Conservation (phyloP, 2,329 filamentous ascomycete species). For the Diaporthe nobilis region DNA sequence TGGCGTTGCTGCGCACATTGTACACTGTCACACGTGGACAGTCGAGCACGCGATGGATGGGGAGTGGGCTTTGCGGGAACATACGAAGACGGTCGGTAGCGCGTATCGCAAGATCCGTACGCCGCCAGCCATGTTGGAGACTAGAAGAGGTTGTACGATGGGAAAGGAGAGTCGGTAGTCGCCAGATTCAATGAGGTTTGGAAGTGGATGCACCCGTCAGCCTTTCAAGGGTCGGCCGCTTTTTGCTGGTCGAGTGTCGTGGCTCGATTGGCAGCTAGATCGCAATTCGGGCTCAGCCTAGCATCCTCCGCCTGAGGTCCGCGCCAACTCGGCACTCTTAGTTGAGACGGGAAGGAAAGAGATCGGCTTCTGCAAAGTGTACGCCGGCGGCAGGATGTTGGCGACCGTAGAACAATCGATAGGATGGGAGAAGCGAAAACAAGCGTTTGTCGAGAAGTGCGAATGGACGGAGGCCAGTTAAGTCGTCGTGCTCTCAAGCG, state of each 20-base stretch:
- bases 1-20: conserved; percentile 36
- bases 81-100: conserved; percentile 86
- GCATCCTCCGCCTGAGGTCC: conserved; percentile 19
- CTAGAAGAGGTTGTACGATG: conserved; percentile 26
- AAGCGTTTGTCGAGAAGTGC: background rate
- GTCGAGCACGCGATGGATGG: conserved; percentile 41
- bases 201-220: conserved; percentile 31
- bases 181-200: conserved; percentile 32
- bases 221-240: conserved; percentile 30
- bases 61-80: conserved; percentile 51
- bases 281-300: conserved; percentile 15
- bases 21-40: conserved; percentile 32
- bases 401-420: background rate
- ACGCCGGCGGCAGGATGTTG: background rate
- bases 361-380: background rate
- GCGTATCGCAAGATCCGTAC: conserved; percentile 83
- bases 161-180: conserved; percentile 13
- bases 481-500: background rate
- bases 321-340: conserved; percentile 23
- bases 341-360: background rate
- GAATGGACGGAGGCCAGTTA: conserved; percentile 26
- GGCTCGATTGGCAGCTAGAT: conserved; percentile 28
- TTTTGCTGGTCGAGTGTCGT: conserved; percentile 27
- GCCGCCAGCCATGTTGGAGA: conserved; percentile 72
- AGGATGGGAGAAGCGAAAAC: conserved; percentile 7